phyloP scores from a whole-genome alignment of 1,284 basidiomycete species.

The Ustilago nuda region DNA sequence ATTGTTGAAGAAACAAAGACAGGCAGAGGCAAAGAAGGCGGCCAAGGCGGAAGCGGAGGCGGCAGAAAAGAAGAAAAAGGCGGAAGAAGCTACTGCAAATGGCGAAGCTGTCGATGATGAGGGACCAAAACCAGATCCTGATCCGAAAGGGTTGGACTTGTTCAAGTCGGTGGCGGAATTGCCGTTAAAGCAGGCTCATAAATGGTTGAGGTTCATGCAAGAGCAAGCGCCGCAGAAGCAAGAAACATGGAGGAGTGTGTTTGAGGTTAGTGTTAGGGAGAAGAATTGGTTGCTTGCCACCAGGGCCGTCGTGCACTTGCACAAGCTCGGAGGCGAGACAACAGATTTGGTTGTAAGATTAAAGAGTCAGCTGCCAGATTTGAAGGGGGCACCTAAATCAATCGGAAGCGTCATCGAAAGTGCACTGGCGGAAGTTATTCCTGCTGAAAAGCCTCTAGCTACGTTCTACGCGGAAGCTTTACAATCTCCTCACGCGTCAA shows the following conservation, averaged over 20 bases:
- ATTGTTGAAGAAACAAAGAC: slow-evolving; percentile 39
- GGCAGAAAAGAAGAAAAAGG: slow-evolving; percentile 34
- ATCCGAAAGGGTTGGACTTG: slow-evolving; percentile 58
- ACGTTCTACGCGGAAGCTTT: slow-evolving; percentile 75
- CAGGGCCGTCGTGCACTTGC: slow-evolving; percentile 77
- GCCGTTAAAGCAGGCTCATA: slow-evolving; percentile 81
- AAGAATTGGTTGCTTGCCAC: slow-evolving; percentile 83
- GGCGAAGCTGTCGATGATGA: slow-evolving; percentile 78
- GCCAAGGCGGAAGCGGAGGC: slow-evolving; percentile 40
- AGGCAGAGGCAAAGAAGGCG: slow-evolving; percentile 34
- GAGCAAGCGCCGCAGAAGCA: slow-evolving; percentile 72
- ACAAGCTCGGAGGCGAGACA: slow-evolving; percentile 74
- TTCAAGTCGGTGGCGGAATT: slow-evolving; percentile 25
- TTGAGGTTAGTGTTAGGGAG: slow-evolving; percentile 83
- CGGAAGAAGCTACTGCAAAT: slow-evolving; percentile 41
- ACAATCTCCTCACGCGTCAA: neutral
- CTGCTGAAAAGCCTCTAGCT: slow-evolving; percentile 72
- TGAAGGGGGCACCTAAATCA: slow-evolving; percentile 30
- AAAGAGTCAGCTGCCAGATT: slow-evolving; percentile 68
- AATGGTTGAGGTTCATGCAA: slow-evolving; percentile 79
- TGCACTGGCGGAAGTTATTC: slow-evolving; percentile 63
- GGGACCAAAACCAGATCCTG: slow-evolving; percentile 73
- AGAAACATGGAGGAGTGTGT: slow-evolving; percentile 80
- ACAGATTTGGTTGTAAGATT: slow-evolving; percentile 80
- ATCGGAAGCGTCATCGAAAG: slow-evolving; percentile 70